Evolutionary conservation across 225 moss, liverwort and hornwort species (phyloP).

Genomic region (Rhytidiadelphus loreus): DNA sequence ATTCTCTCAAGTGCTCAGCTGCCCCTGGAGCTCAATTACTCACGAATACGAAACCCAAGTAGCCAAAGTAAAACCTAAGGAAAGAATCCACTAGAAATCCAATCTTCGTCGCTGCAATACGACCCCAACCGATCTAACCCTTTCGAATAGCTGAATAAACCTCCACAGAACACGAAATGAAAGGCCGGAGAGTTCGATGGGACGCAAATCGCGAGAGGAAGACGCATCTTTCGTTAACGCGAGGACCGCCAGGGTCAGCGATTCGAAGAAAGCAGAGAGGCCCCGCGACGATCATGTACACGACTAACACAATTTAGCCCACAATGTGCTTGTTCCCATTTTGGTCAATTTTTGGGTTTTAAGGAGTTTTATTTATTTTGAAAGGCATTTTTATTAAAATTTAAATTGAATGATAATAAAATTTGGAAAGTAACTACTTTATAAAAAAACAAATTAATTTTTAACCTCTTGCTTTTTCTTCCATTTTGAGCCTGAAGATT

Average conservation of each 20-base stretch:
- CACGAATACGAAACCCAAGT: neutral
- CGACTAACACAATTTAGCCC: too few relatives aligned
- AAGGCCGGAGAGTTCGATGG: neutral
- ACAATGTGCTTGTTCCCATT: too few relatives aligned
- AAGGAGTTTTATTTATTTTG: too few relatives aligned
- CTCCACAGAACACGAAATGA: neutral
- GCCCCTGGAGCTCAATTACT: neutral
- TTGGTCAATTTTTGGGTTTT: too few relatives aligned
- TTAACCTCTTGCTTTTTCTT: too few relatives aligned
- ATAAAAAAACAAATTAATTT: too few relatives aligned
- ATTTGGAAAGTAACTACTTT: too few relatives aligned
- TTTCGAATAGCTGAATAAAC: neutral
- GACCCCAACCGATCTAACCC: neutral
- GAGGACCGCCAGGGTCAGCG: neutral
- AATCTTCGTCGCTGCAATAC: neutral
- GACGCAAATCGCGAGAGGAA: neutral
- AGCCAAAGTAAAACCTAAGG: neutral
- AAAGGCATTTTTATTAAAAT: too few relatives aligned
- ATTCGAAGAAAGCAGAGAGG: neutral
- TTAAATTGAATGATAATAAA: too few relatives aligned
- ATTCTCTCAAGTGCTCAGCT: neutral
- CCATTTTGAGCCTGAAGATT: too few relatives aligned
- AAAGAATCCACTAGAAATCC: neutral
- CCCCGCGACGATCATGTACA: neutral
- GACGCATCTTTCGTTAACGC: neutral